These are phyloP conservation scores for Chrysoporthe deuterocubensis DNA, from an alignment of 2,329 filamentous ascomycete species.

Conservation along the genomic window DNA sequence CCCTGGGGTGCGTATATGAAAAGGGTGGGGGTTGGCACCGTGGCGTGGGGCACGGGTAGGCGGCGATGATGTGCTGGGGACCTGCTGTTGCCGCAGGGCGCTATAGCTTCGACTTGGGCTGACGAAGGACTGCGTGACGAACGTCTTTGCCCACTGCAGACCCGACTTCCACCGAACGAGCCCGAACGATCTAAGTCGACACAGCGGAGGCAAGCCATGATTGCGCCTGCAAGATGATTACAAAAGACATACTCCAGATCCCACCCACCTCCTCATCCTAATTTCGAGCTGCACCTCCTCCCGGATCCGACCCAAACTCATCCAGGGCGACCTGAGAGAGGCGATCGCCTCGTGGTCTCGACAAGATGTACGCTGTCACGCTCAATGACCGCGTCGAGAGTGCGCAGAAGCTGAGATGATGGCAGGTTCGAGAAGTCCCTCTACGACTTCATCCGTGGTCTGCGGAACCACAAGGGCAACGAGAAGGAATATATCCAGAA, in stretches of 20 bases:
- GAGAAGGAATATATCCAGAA: conserved; percentile 95
- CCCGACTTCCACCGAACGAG: neutral
- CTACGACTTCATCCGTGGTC: conserved; percentile 95
- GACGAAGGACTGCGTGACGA: neutral
- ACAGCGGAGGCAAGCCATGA: neutral
- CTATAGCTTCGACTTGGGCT: conserved; percentile 9
- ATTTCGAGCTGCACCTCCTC: conserved; percentile 14
- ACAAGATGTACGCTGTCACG: conserved; percentile 34
- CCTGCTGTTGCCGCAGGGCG: neutral
- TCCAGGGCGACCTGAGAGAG: conserved; percentile 13
- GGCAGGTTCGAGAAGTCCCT: conserved; percentile 97
- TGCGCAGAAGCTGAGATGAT: conserved; percentile 32
- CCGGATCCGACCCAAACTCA: neutral
- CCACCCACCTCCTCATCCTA: conserved; percentile 12
- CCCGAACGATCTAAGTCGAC: conserved; percentile 6
- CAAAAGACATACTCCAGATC: conserved; percentile 20
- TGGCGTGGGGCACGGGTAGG: conserved; percentile 25
- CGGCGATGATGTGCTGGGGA: conserved; percentile 25
- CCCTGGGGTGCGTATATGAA: conserved; percentile 7
- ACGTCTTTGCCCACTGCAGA: neutral
- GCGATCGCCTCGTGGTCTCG: conserved; percentile 13
- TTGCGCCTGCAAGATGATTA: conserved; percentile 24
- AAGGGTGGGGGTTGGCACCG: neutral
- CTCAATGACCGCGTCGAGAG: neutral
- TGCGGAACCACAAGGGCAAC: conserved; percentile 93